Evolutionary conservation across 1,284 basidiomycete species (phyloP).

Genomic region (Pseudozyma hubeiensis): DNA sequence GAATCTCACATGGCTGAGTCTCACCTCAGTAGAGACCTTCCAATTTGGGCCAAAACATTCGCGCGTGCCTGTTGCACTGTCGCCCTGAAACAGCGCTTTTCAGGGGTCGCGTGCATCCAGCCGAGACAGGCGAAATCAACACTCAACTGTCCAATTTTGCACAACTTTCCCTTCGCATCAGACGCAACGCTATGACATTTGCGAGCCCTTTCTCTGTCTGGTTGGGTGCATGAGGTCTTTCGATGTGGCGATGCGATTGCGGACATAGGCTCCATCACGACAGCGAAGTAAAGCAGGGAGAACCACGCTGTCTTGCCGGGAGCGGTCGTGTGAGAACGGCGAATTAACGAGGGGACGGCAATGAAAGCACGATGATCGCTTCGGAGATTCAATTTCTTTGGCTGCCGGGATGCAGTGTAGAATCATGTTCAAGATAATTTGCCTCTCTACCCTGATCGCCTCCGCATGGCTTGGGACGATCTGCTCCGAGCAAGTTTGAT

Average conservation of each 20-base stretch:
- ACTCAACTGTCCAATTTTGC: constrained; percentile 17
- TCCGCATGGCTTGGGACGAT: not conserved
- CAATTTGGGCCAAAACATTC: not conserved
- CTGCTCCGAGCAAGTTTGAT: not conserved
- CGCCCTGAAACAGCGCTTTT: not conserved
- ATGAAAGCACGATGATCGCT: not conserved
- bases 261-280: too few species aligned
- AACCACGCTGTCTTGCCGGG: too few species aligned
- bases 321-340: constrained; percentile 14
- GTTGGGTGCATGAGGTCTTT: too few species aligned
- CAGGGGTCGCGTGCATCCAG: constrained; percentile 23
- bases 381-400: constrained; percentile 27
- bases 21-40: too few species aligned
- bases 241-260: too few species aligned
- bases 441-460: too few species aligned
- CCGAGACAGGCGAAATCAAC: constrained; percentile 10
- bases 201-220: too few species aligned
- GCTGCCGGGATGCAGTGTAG: constrained; percentile 19
- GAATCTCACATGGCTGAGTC: too few species aligned
- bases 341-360: not conserved
- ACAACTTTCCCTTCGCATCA: too few species aligned
- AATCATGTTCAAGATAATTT: constrained; percentile 25
- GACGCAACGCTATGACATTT: too few species aligned
- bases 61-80: not conserved
- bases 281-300: too few species aligned